Conservation (phyloP, 106 monocot genomes). For the Apostasia ramifera region DNA sequence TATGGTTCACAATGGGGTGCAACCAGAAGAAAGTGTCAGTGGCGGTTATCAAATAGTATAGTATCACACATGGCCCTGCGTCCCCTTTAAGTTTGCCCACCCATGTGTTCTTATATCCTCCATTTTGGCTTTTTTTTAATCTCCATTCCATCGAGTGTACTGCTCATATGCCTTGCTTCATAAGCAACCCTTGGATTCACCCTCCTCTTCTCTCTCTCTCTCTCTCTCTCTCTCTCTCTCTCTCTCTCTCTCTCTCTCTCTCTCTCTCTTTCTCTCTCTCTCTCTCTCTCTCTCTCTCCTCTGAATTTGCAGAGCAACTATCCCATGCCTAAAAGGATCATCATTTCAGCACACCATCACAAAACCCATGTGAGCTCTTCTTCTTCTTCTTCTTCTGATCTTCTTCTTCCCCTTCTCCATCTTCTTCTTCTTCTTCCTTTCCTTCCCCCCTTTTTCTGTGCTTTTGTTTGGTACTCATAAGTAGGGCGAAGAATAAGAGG, state of each 20-base stretch:
- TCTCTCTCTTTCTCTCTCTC: conserved; percentile 13
- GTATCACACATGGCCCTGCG: conserved; percentile 6
- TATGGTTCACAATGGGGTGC: neutral
- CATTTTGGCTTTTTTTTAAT: conserved; percentile 12
- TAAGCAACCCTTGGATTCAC: conserved; percentile 43
- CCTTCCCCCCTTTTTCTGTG: neutral
- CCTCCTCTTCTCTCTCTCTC: neutral
- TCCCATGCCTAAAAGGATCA: conserved; percentile 47
- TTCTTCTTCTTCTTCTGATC: conserved; percentile 6
- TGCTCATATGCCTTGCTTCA: conserved; percentile 37
- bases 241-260: conserved; percentile 14
- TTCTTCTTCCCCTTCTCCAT: neutral
- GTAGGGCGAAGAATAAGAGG: conserved; percentile 6
- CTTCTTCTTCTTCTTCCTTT: conserved; percentile 6
- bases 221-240: conserved; percentile 1
- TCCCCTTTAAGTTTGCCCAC: conserved; percentile 12
- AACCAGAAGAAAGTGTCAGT: neutral
- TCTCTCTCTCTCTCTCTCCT: conserved; percentile 1
- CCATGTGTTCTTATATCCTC: conserved; percentile 8
- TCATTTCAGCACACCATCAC: conserved; percentile 31
- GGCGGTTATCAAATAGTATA: conserved; percentile 1
- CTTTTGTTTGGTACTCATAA: neutral
- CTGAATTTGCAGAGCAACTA: conserved; percentile 11
- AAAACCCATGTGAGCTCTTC: conserved; percentile 44
- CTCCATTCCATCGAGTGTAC: conserved; percentile 35